Percentiles rank a stretch among this genome's conserved stretches.
These are phyloP conservation scores for Kwoniella dejecticola DNA, from an alignment of 768 basidiomycete genomes.

Conservation along the genomic window DNA sequence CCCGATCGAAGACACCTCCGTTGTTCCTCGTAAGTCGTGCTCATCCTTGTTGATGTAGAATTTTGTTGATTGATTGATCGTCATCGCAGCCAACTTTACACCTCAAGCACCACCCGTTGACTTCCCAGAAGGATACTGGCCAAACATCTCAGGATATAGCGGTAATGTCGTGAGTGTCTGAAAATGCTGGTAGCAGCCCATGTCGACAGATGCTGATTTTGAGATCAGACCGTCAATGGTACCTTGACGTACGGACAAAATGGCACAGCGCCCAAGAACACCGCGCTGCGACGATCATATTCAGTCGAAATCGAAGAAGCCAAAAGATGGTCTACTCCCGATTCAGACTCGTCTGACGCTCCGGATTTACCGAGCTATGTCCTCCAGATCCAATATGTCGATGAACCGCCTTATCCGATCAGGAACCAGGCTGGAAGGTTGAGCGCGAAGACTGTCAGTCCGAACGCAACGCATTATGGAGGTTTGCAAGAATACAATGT, in stretches of 20 bases:
- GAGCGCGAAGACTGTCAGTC: conserved; percentile 64
- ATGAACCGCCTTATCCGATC: conserved; percentile 56
- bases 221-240: conserved; percentile 13
- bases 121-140: conserved; percentile 20
- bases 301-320: conserved; percentile 3
- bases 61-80: too few species aligned
- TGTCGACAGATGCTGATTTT: not conserved
- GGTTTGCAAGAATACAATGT: conserved; percentile 58
- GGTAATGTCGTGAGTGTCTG: conserved; percentile 12
- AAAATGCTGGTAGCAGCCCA: too few species aligned
- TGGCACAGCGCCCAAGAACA: conserved; percentile 18
- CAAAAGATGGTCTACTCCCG: not conserved
- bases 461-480: conserved; percentile 69
- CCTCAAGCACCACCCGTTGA: conserved; percentile 14
- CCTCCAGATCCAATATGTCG: conserved; percentile 16
- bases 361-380: conserved; percentile 3
- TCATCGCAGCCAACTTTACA: conserved; percentile 16
- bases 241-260: conserved; percentile 15
- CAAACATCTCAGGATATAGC: conserved; percentile 15
- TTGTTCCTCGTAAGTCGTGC: conserved; percentile 15
- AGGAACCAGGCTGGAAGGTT: conserved; percentile 70
- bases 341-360: too few species aligned
- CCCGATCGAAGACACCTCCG: conserved; percentile 12
- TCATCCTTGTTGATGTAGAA: not conserved
- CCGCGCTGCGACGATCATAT: conserved; percentile 13